Conservation (phyloP, 2,329 filamentous ascomycete genomes). For the Ophiosphaerella korrae region DNA sequence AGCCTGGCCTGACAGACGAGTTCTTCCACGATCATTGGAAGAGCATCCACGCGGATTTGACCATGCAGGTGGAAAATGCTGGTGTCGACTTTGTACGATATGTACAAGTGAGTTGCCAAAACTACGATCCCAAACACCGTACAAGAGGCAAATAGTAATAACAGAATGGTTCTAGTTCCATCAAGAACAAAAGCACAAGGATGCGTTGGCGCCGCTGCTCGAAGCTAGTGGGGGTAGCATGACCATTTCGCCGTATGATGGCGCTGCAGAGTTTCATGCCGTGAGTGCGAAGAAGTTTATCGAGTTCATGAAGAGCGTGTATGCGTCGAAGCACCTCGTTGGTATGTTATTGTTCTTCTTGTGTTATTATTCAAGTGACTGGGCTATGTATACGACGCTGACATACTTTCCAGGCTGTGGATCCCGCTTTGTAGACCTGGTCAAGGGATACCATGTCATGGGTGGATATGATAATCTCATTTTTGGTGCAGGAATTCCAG, state of each 20-base stretch:
- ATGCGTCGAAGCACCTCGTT: conserved; percentile 11
- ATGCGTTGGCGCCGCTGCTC: conserved; percentile 7
- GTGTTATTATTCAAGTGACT: not conserved
- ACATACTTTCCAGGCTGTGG: conserved; percentile 10
- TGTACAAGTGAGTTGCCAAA: conserved; percentile 4
- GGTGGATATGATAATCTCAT: conserved; percentile 17
- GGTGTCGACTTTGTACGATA: conserved; percentile 8
- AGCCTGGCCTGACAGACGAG: conserved; percentile 12
- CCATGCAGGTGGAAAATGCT: conserved; percentile 10
- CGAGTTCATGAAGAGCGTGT: conserved; percentile 14
- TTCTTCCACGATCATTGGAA: conserved; percentile 22
- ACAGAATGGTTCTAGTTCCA: conserved; percentile 7
- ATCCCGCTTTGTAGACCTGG: conserved; percentile 11
- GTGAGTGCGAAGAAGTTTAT: conserved; percentile 10
- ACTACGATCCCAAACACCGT: no score
- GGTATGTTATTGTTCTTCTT: conserved; percentile 6
- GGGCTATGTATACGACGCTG: not conserved
- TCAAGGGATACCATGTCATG: conserved; percentile 14
- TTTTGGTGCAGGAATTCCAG: conserved; percentile 3
- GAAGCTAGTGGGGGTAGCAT: conserved; percentile 12
- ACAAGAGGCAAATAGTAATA: no score
- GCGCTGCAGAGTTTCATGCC: conserved; percentile 16
- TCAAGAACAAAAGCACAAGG: conserved; percentile 5
- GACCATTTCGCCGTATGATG: conserved; percentile 11
- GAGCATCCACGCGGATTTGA: conserved; percentile 16